Conservation (phyloP, 2,329 filamentous ascomycete species). For the Trichoderma simmonsii region DNA sequence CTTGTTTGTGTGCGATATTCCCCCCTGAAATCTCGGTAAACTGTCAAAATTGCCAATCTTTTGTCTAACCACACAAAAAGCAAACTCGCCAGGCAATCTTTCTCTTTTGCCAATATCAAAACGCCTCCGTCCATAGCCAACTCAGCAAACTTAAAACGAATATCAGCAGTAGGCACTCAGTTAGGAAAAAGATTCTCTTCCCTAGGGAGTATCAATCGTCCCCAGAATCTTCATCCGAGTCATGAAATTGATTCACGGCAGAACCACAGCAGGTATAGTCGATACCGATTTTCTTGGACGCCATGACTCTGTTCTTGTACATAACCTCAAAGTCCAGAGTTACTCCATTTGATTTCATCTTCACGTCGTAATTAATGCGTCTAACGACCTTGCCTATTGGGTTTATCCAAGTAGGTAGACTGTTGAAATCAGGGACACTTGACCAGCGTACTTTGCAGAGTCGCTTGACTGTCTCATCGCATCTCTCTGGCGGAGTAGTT, state of each 20-base stretch:
- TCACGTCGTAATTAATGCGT: not conserved
- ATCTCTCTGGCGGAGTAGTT: not conserved
- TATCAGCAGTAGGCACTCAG: not conserved
- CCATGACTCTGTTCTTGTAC: conserved; percentile 8
- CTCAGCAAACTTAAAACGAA: not conserved
- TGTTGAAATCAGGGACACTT: conserved; percentile 1
- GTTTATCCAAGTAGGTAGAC: conserved; percentile 12
- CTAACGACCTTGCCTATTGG: not conserved
- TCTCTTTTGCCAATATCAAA: too few species aligned
- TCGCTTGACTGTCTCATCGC: conserved; percentile 17
- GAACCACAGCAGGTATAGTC: conserved; percentile 15
- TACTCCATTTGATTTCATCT: conserved; percentile 18
- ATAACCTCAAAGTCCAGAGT: conserved; percentile 21
- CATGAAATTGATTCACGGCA: not conserved
- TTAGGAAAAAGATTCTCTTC: too few species aligned
- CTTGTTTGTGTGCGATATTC: not conserved
- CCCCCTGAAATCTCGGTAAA: not conserved
- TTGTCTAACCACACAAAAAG: not conserved
- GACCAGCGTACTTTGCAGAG: conserved; percentile 15
- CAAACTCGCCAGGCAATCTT: too few species aligned
- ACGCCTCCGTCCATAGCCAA: not conserved
- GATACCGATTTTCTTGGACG: conserved; percentile 13
- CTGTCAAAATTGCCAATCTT: not conserved
- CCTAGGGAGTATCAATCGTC: not conserved
- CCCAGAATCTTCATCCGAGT: not conserved